Percentiles rank a stretch among this genome's conserved stretches.
These are phyloP conservation scores for Arthrobotrys megalospora DNA, from an alignment of 2,329 filamentous ascomycete genomes.

Conservation along the genomic window DNA sequence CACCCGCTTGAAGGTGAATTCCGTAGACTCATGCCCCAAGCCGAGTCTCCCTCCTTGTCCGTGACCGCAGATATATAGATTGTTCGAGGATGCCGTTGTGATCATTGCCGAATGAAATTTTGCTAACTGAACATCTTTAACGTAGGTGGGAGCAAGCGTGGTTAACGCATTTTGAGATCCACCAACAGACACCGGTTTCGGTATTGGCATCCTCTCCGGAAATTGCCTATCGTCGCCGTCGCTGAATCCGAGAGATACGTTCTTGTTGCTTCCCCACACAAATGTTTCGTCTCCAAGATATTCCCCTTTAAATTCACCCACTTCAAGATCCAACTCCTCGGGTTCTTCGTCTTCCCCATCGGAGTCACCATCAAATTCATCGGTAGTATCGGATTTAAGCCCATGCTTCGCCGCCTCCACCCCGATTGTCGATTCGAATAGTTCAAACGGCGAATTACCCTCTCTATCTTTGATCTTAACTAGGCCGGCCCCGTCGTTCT, in stretches of 20 bases:
- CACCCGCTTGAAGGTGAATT: conserved; percentile 87
- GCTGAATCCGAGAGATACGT: conserved; percentile 91
- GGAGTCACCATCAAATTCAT: conserved; percentile 73
- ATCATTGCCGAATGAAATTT: conserved; percentile 93
- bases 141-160: conserved; percentile 37
- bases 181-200: conserved; percentile 75
- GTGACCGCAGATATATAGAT: conserved; percentile 92
- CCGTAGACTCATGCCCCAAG: conserved; percentile 85
- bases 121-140: conserved; percentile 73
- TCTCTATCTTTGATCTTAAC: conserved; percentile 84
- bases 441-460: conserved; percentile 89
- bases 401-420: conserved; percentile 69
- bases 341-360: conserved; percentile 43
- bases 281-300: conserved; percentile 84
- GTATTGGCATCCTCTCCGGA: conserved; percentile 84
- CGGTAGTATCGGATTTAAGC: conserved; percentile 67
- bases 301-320: conserved; percentile 65
- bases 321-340: conserved; percentile 63
- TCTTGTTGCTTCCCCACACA: conserved; percentile 96
- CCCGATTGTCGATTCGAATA: conserved; percentile 90
- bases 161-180: conserved; percentile 32
- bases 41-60: conserved; percentile 91
- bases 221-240: conserved; percentile 95
- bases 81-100: conserved; percentile 87
- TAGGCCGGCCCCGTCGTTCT: conserved; percentile 76